These are phyloP conservation scores for Platismatia glauca DNA, from an alignment of 495 filamentous ascomycete genomes.

Conservation along the genomic window DNA sequence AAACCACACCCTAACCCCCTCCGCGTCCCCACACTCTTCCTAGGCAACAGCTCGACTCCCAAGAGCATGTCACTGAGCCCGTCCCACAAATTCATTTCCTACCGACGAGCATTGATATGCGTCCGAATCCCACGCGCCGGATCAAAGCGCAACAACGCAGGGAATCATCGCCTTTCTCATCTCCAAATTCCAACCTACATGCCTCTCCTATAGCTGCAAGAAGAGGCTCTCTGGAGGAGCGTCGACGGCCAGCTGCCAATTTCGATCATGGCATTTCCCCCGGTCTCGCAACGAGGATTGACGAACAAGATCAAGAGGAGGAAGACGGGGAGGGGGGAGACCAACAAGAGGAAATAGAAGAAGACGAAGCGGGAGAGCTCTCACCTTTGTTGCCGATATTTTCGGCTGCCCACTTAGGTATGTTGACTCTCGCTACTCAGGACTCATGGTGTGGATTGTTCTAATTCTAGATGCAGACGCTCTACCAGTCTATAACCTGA, in stretches of 20 bases:
- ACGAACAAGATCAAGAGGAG: constrained; percentile 34
- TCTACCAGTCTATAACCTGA: constrained; percentile 81
- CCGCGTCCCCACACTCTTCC: neutral
- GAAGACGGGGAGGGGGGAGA: constrained; percentile 41
- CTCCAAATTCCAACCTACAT: constrained; percentile 30
- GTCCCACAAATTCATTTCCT: neutral
- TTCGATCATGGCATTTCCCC: constrained; percentile 27
- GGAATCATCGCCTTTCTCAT: constrained; percentile 43
- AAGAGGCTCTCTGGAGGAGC: constrained; percentile 22
- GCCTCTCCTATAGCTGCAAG: constrained; percentile 26
- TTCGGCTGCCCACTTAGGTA: constrained; percentile 72
- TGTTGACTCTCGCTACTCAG: constrained; percentile 9
- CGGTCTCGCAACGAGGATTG: constrained; percentile 29
- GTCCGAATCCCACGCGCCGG: neutral
- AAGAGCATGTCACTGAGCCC: neutral
- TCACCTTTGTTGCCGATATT: constrained; percentile 72
- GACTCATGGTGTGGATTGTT: neutral
- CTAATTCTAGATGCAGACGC: constrained; percentile 38
- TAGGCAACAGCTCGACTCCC: neutral
- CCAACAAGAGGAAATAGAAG: constrained; percentile 40
- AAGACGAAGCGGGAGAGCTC: constrained; percentile 49
- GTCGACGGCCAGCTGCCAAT: constrained; percentile 26
- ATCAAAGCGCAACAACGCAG: constrained; percentile 23
- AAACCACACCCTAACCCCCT: too few species aligned
- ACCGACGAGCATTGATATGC: neutral